A percentile compares a stretch with the other conserved stretches of the same genome.
These are phyloP conservation scores for Phytopythium boreale DNA, from an alignment of 352 stramenopile species.

Conservation along the genomic window DNA sequence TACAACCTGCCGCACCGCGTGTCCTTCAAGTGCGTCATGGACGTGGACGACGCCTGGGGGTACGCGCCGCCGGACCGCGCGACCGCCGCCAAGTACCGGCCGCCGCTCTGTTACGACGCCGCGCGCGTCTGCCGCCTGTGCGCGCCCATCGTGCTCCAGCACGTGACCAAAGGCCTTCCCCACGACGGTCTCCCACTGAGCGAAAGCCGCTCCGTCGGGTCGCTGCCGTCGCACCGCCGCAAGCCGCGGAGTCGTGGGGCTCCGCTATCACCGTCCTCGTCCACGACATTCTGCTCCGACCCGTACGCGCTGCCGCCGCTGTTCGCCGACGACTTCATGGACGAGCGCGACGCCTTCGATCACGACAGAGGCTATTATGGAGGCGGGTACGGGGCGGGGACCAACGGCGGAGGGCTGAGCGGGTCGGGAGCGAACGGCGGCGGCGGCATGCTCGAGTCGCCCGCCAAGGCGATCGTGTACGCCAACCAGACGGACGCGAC, in stretches of 20 bases:
- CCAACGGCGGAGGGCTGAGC: conserved; percentile 14
- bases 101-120: conserved; percentile 68
- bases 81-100: conserved; percentile 44
- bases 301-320: conserved; percentile 66
- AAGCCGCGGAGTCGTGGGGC: conserved; percentile 7
- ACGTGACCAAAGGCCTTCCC: conserved; percentile 26
- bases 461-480: conserved; percentile 63
- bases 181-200: conserved; percentile 1
- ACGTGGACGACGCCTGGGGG: conserved; percentile 57
- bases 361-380: not conserved
- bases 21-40: conserved; percentile 78
- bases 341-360: conserved; percentile 28
- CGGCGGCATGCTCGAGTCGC: conserved; percentile 31
- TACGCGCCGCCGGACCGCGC: conserved; percentile 47
- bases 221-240: conserved; percentile 3
- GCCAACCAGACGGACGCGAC: conserved; percentile 35
- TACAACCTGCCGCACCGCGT: conserved; percentile 67
- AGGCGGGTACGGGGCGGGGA: conserved; percentile 8
- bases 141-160: conserved; percentile 59
- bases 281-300: conserved; percentile 32
- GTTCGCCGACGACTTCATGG: conserved; percentile 52
- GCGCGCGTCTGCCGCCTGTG: conserved; percentile 75
- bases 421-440: conserved; percentile 4
- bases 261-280: conserved; percentile 9
- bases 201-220: conserved; percentile 15